These are phyloP conservation scores for Debaryomyces prosopidis DNA, from an alignment of 805 yeast genomes.

Conservation along the genomic window DNA sequence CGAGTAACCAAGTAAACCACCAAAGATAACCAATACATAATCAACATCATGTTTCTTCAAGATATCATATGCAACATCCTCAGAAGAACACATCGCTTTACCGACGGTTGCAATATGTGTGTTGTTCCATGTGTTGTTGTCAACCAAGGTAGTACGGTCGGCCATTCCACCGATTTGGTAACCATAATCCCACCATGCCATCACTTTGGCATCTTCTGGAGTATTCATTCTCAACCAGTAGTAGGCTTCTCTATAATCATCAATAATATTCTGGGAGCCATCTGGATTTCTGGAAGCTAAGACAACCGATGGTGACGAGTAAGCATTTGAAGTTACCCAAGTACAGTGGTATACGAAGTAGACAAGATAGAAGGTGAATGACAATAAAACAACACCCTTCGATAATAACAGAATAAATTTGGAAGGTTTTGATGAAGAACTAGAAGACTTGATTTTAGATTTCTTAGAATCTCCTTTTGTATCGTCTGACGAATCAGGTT, in stretches of 20 bases:
- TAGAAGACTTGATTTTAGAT: slow-evolving; percentile 1
- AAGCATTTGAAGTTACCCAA: slow-evolving; percentile 94
- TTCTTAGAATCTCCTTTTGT: slow-evolving; percentile 10
- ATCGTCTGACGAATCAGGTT: slow-evolving; percentile 9
- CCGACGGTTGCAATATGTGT: slow-evolving; percentile 99
- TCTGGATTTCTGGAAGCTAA: slow-evolving; percentile 81
- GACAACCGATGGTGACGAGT: slow-evolving; percentile 97
- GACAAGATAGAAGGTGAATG: slow-evolving; percentile 73
- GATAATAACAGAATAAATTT: slow-evolving; percentile 46
- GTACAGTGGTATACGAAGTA: slow-evolving; percentile 93
- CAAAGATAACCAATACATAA: slow-evolving; percentile 89
- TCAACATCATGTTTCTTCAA: slow-evolving; percentile 92
- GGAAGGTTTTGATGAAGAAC: slow-evolving; percentile 7
- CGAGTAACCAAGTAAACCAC: slow-evolving; percentile 88
- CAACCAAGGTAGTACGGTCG: slow-evolving; percentile 96
- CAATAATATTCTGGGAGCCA: slow-evolving; percentile 82
- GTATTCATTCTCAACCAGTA: slow-evolving; percentile 99
- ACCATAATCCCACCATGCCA: slow-evolving; percentile 99
- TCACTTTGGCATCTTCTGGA: slow-evolving; percentile 89
- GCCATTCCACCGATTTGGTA: slow-evolving; percentile 99
- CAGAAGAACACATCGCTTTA: slow-evolving; percentile 91
- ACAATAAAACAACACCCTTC: slow-evolving; percentile 58
- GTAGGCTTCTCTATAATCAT: slow-evolving; percentile 98
- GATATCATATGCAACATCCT: slow-evolving; percentile 85
- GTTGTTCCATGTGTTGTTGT: slow-evolving; percentile 98